Percentiles rank a stretch among this genome's conserved stretches.
These are phyloP conservation scores for Eucalyptus albens DNA, from an alignment of 345 rosid genomes.

Conservation along the genomic window DNA sequence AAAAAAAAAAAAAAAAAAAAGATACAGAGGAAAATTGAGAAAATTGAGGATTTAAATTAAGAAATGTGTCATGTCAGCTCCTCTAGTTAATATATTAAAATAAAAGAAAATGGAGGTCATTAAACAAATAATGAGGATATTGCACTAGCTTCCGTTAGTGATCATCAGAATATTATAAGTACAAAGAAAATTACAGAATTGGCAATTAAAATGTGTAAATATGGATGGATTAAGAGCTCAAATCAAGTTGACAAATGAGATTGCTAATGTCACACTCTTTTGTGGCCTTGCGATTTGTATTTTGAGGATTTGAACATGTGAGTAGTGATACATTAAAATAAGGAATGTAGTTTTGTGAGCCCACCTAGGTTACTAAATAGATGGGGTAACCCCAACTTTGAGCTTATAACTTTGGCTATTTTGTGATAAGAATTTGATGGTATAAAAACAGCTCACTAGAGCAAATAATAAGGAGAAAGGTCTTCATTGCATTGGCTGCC, in stretches of 20 bases:
- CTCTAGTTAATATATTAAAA: too few species aligned
- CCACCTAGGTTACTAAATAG: accelerated
- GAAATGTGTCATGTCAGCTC: accelerated
- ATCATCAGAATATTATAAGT: background rate
- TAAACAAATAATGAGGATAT: too few species aligned
- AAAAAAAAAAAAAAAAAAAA: too few species aligned
- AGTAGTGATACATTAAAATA: accelerated
- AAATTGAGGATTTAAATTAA: too few species aligned
- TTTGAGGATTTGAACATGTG: too few species aligned
- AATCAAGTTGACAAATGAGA: background rate
- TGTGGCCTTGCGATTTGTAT: accelerated
- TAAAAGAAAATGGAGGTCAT: too few species aligned
- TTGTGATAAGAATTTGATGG: too few species aligned
- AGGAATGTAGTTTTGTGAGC: accelerated
- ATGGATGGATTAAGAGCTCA: background rate
- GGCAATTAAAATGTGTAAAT: background rate
- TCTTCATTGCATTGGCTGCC: too few species aligned
- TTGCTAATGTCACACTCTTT: accelerated
- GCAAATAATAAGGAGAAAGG: too few species aligned
- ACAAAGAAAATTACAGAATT: background rate
- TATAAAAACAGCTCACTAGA: too few species aligned
- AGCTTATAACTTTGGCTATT: too few species aligned
- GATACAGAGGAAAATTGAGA: accelerated
- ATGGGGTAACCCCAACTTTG: too few species aligned
- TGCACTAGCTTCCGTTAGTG: background rate